Percentiles rank a stretch among this genome's conserved stretches.
phyloP scores from a whole-genome alignment of 2,329 filamentous ascomycete species.

The Cladosporium oxysporum region DNA sequence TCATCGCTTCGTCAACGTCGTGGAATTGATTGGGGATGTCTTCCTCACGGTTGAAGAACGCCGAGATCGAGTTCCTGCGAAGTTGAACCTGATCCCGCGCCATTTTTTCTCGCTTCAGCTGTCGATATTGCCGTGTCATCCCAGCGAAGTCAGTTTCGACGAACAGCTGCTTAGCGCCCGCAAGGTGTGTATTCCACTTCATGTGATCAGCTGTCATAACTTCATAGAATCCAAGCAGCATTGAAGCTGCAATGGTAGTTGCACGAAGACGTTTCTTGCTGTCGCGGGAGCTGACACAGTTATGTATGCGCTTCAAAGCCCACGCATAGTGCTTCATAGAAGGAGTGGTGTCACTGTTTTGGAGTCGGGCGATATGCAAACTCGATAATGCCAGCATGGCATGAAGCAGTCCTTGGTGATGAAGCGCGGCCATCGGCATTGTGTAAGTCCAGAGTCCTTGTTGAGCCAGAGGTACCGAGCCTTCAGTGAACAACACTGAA shows the following conservation, averaged over 20 bases:
- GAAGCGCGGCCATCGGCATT: constrained; percentile 79
- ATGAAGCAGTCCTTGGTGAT: constrained; percentile 83
- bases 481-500: constrained; percentile 63
- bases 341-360: constrained; percentile 71
- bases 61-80: constrained; percentile 18
- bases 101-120: constrained; percentile 57
- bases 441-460: constrained; percentile 69
- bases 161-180: constrained; percentile 79
- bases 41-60: constrained; percentile 25
- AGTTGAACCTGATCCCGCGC: constrained; percentile 35
- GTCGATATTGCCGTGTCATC: constrained; percentile 71
- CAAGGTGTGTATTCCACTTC: constrained; percentile 92
- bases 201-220: constrained; percentile 92
- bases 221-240: constrained; percentile 88
- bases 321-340: constrained; percentile 92
- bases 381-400: constrained; percentile 86
- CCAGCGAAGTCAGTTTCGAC: constrained; percentile 76
- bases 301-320: constrained; percentile 74
- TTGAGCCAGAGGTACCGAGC: constrained; percentile 62
- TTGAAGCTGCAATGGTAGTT: constrained; percentile 81
- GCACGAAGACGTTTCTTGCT: constrained; percentile 69
- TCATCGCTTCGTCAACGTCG: constrained; percentile 57
- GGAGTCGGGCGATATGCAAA: constrained; percentile 82
- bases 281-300: constrained; percentile 64
- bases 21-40: constrained; percentile 38